A percentile compares a stretch with the other conserved stretches of the same genome.
These are phyloP conservation scores for Cryptococcus hybrid DNA, from an alignment of 1,284 basidiomycete species.

Conservation along the genomic window DNA sequence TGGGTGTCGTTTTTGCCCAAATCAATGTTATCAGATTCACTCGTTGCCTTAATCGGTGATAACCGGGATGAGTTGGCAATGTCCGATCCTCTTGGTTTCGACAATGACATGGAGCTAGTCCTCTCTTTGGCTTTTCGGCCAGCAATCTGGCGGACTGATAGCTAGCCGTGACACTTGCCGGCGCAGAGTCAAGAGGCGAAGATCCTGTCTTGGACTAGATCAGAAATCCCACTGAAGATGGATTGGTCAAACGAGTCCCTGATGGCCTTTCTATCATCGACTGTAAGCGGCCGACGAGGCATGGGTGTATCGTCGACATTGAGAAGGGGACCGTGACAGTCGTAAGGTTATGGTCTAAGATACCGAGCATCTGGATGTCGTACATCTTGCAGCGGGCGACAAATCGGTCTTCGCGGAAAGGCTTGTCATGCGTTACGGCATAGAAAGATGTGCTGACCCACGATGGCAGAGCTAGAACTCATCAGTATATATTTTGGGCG, in stretches of 20 bases:
- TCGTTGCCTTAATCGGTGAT: constrained; percentile 15
- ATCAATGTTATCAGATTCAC: constrained; percentile 11
- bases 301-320: constrained; percentile 36
- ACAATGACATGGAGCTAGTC: background rate
- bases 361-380: constrained; percentile 88
- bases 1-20: constrained; percentile 21
- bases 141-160: constrained; percentile 40
- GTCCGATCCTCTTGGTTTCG: background rate
- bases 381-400: constrained; percentile 89
- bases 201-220: constrained; percentile 1
- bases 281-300: constrained; percentile 13
- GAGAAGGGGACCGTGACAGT: constrained; percentile 76
- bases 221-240: constrained; percentile 23
- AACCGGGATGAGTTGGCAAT: background rate
- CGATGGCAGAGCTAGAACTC: constrained; percentile 34
- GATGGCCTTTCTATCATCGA: constrained; percentile 26
- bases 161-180: constrained; percentile 23
- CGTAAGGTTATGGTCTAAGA: constrained; percentile 83
- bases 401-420: constrained; percentile 85
- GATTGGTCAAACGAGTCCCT: constrained; percentile 38
- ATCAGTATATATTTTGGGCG: background rate
- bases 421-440: constrained; percentile 54
- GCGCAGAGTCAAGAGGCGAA: constrained; percentile 7
- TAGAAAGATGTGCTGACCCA: constrained; percentile 51
- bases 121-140: constrained; percentile 13